Evolutionary conservation across 768 basidiomycete species (phyloP).

Genomic region (Mycena indigotica): DNA sequence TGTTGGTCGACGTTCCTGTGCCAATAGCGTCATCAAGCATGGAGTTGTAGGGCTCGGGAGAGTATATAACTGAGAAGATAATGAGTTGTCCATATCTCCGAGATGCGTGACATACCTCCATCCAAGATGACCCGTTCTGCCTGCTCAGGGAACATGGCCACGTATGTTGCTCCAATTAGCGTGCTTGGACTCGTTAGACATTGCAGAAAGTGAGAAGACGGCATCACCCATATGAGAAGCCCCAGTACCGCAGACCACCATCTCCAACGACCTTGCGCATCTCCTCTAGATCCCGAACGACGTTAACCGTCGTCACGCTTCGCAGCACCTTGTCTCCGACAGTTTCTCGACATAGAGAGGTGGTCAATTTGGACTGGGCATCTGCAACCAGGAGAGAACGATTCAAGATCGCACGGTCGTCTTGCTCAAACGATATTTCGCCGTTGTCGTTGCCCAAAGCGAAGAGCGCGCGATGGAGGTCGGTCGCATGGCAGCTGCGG

Average conservation of each 20-base stretch:
- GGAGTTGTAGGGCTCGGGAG: conserved; percentile 16
- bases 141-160: conserved; percentile 19
- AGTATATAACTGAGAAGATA: conserved; percentile 5
- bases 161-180: conserved; percentile 12
- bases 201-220: neutral
- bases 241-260: conserved; percentile 17
- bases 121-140: conserved; percentile 9
- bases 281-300: conserved; percentile 12
- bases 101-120: conserved; percentile 1
- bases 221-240: conserved; percentile 17
- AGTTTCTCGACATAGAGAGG: conserved; percentile 11
- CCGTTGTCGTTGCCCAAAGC: conserved; percentile 10
- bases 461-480: conserved; percentile 13
- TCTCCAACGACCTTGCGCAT: conserved; percentile 19
- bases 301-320: conserved; percentile 18
- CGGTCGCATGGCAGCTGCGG: conserved; percentile 13
- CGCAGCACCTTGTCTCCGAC: conserved; percentile 16
- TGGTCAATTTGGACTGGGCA: conserved; percentile 8
- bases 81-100: neutral
- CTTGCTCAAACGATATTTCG: conserved; percentile 7
- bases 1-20: conserved; percentile 14
- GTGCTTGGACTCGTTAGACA: neutral
- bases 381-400: conserved; percentile 1
- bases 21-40: conserved; percentile 13
- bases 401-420: conserved; percentile 3